A percentile compares a stretch with the other conserved stretches of the same genome.
These are phyloP conservation scores for Aspergillus aculeatus DNA, from an alignment of 2,329 filamentous ascomycete species.

Conservation along the genomic window DNA sequence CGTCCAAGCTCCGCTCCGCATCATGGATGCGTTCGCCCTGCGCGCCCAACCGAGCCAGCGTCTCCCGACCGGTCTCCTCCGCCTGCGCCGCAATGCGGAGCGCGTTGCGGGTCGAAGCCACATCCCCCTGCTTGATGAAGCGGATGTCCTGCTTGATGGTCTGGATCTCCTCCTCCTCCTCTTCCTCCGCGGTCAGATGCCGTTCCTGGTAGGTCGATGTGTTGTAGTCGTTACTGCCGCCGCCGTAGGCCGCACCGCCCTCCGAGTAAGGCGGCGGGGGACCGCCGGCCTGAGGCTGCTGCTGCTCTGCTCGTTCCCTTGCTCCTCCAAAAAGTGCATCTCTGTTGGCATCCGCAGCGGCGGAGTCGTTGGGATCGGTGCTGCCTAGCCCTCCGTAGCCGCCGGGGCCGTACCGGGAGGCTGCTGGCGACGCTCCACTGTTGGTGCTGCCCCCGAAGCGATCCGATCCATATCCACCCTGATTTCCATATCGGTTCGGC, in stretches of 20 bases:
- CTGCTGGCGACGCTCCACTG: constrained; percentile 39
- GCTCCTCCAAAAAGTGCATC: constrained; percentile 61
- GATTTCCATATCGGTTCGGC: constrained; percentile 53
- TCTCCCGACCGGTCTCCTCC: constrained; percentile 69
- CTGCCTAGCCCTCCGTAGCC: constrained; percentile 59
- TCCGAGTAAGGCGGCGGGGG: constrained; percentile 32
- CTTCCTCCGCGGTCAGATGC: constrained; percentile 77
- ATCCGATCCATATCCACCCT: constrained; percentile 52
- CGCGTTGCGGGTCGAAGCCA: constrained; percentile 69
- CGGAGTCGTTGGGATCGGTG: constrained; percentile 50
- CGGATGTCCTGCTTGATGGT: constrained; percentile 72
- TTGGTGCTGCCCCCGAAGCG: constrained; percentile 49
- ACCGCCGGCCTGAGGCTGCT: constrained; percentile 27
- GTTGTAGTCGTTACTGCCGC: constrained; percentile 37
- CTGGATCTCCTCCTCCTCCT: constrained; percentile 71
- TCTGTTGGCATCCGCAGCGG: constrained; percentile 52
- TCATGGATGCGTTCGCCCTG: constrained; percentile 81
- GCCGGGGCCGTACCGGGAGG: constrained; percentile 49
- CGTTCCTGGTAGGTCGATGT: constrained; percentile 61
- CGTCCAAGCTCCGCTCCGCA: constrained; percentile 78
- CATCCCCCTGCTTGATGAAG: constrained; percentile 74
- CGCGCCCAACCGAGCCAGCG: constrained; percentile 69
- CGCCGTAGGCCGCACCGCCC: constrained; percentile 30
- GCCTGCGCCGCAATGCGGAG: constrained; percentile 66
- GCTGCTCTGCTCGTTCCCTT: constrained; percentile 49